phyloP scores from a whole-genome alignment of 1,284 basidiomycete species.

The Kwoniella shivajii region DNA sequence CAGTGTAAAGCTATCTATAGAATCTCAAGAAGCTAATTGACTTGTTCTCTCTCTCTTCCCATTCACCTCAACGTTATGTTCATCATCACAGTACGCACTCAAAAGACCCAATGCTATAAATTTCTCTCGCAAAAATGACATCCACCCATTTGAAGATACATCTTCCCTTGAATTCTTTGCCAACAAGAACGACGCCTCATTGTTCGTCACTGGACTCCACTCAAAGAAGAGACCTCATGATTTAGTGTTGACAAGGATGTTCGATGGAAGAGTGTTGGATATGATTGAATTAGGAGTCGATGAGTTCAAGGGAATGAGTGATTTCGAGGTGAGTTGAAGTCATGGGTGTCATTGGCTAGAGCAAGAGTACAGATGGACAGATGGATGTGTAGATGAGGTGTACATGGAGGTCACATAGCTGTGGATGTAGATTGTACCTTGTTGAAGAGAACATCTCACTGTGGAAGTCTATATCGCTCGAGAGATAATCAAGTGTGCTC shows the following conservation, averaged over 20 bases:
- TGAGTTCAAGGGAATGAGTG: slow-evolving; percentile 72
- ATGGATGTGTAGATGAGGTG: too few relatives aligned
- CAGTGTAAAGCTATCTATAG: background rate
- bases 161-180: slow-evolving; percentile 89
- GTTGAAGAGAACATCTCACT: too few relatives aligned
- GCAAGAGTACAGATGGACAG: background rate
- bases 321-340: slow-evolving; percentile 70
- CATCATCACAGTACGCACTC: slow-evolving; percentile 70
- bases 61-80: background rate
- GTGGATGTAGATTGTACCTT: too few relatives aligned
- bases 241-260: slow-evolving; percentile 84
- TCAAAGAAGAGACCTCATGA: slow-evolving; percentile 94
- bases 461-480: too few relatives aligned
- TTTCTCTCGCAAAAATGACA: slow-evolving; percentile 91
- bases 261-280: slow-evolving; percentile 83
- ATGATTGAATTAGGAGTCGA: slow-evolving; percentile 94
- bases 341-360: background rate
- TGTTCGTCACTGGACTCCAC: slow-evolving; percentile 89
- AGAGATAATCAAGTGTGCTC: too few relatives aligned
- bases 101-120: slow-evolving; percentile 86
- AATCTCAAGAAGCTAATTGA: too few relatives aligned
- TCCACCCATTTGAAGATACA: slow-evolving; percentile 87
- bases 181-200: slow-evolving; percentile 88
- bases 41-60: background rate
- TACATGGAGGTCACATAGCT: too few relatives aligned